These are phyloP conservation scores for Ustilago bromivora DNA, from an alignment of 1,284 basidiomycete species.

Conservation along the genomic window DNA sequence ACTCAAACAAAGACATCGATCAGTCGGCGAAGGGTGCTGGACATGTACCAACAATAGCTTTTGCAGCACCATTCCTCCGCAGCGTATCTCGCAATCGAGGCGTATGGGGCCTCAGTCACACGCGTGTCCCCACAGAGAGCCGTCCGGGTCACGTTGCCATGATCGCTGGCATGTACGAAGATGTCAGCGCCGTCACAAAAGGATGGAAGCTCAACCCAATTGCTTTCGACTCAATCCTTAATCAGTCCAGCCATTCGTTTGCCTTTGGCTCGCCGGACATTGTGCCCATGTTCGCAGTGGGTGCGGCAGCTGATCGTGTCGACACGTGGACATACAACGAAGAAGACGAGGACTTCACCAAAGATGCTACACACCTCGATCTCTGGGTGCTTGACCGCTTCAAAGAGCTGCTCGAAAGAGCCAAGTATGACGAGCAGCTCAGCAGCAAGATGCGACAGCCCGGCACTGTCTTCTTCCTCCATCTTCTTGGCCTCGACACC, in stretches of 20 bases:
- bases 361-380: slow-evolving; percentile 82
- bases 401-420: slow-evolving; percentile 70
- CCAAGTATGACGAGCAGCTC: slow-evolving; percentile 59
- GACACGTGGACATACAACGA: slow-evolving; percentile 82
- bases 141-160: slow-evolving; percentile 87
- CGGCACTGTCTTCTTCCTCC: slow-evolving; percentile 83
- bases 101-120: slow-evolving; percentile 86
- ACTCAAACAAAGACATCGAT: background rate
- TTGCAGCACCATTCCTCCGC: slow-evolving; percentile 80
- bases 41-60: slow-evolving; percentile 23
- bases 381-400: slow-evolving; percentile 83
- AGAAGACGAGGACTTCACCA: slow-evolving; percentile 75
- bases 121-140: slow-evolving; percentile 87
- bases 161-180: slow-evolving; percentile 93
- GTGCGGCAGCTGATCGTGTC: slow-evolving; percentile 77
- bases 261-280: slow-evolving; percentile 91
- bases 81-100: slow-evolving; percentile 77
- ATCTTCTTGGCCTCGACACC: slow-evolving; percentile 86
- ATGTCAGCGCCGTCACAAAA: slow-evolving; percentile 87
- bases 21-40: background rate
- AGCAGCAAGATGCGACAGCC: slow-evolving; percentile 73
- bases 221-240: slow-evolving; percentile 89
- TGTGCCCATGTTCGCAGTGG: slow-evolving; percentile 85
- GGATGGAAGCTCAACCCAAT: slow-evolving; percentile 92
- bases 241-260: slow-evolving; percentile 82